phyloP scores from a whole-genome alignment of 2,329 filamentous ascomycete genomes.

The Aspergillus novofumigatus region DNA sequence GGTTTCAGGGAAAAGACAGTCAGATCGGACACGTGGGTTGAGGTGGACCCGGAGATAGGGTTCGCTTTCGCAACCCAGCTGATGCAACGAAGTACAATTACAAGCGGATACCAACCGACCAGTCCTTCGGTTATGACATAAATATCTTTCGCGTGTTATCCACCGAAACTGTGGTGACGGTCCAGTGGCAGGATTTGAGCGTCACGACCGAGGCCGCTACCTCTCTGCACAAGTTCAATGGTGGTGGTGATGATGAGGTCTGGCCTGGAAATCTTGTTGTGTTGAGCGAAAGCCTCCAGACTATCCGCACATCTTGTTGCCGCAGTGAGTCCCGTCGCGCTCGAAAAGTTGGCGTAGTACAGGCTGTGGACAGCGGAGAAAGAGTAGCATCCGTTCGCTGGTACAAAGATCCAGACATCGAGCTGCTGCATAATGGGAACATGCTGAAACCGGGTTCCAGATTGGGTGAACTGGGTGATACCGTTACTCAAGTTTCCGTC shows the following conservation, averaged over 20 bases:
- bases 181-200: slow-evolving; percentile 58
- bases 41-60: slow-evolving; percentile 41
- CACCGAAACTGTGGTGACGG: slow-evolving; percentile 47
- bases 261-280: slow-evolving; percentile 56
- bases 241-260: slow-evolving; percentile 47
- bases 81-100: slow-evolving; percentile 53
- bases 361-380: slow-evolving; percentile 52
- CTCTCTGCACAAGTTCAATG: slow-evolving; percentile 30
- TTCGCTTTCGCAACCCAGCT: slow-evolving; percentile 53
- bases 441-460: slow-evolving; percentile 41
- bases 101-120: slow-evolving; percentile 42
- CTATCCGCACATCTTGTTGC: slow-evolving; percentile 1
- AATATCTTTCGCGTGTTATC: slow-evolving; percentile 53
- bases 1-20: not conserved
- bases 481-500: slow-evolving; percentile 51
- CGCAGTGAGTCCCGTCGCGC: slow-evolving; percentile 24
- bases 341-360: slow-evolving; percentile 53
- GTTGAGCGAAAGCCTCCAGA: slow-evolving; percentile 39
- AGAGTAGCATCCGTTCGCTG: slow-evolving; percentile 55
- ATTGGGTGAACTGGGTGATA: slow-evolving; percentile 40
- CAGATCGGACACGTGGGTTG: slow-evolving; percentile 30
- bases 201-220: slow-evolving; percentile 45
- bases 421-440: slow-evolving; percentile 28
- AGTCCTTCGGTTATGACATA: slow-evolving; percentile 54
- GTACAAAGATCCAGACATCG: slow-evolving; percentile 42